Evolutionary conservation across 2,329 filamentous ascomycete genomes (phyloP), one percentile per base, ranked within the genome.

Genomic region (Camillea tinctor): DNA sequence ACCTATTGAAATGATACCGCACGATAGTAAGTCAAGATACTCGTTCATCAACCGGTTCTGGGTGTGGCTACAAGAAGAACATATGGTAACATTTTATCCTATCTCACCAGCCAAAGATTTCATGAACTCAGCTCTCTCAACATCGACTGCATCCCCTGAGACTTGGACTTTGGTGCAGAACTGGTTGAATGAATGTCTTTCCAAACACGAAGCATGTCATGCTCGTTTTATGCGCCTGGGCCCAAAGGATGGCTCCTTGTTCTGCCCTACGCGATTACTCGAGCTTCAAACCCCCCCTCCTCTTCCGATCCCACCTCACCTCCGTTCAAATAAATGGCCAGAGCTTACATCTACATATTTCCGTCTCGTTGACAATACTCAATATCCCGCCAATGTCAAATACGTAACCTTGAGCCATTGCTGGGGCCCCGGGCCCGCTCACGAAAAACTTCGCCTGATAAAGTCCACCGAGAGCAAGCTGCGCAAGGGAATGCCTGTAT

Each of bases 391-490:
- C 13, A 44, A 44, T 15, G 15, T 44, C 7, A 44, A 44, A 21
- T 67, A 67, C 24, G 51, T 58, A 2, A 64, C 65, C 4, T 22
- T 67, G 20, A 67, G 65, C 49, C 64, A 67, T 19, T 67, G 64
- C 51, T 66, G 64, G 64, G 65, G 65, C 2, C 44, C 57, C 1
- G 59, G 48, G 6, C 58, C 60, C 1, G 49, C 59, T 1, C 23
- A 48, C 21, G 21, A 55, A 23, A 64, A 64, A 15, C 52, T 67
- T 11, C 55, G 55, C 6, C 63, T 65, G 7, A 2, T 61, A 17
- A 13, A 7, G 11, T 26, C 44, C 1, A 61, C 59, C 1, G 20
- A 50, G 19, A 7, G 22, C 23, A 8, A 13, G 0, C 57, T 67
- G 0, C 54, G 54, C 0, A 15, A 36, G 4, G 60, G 64, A 17